Evolutionary conservation across 306 rosid genomes (phyloP), one percentile per base, ranked within the genome.

Genomic region (Dicorynia guianensis): DNA sequence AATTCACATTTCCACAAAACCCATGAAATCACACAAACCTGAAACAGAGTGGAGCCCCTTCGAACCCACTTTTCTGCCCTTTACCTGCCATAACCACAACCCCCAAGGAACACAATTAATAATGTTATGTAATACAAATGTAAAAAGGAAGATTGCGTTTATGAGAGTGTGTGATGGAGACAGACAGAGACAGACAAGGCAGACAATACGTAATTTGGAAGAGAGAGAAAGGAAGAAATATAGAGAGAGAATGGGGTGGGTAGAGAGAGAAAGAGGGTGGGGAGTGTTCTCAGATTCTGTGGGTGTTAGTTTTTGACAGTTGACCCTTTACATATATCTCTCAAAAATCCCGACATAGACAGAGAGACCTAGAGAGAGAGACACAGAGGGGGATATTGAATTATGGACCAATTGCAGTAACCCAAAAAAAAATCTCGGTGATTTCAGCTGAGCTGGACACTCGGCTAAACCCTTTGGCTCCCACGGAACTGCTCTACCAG

Each of bases 21-120:
- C 38, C 57, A 71, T 3, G 4, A 35, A 33, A 74, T 74, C 77
- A 71, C 53, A 79, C 88, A 62, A 85, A 95, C 99, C 98, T 80
- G 97, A 79, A 87, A 80, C 84, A 55, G 91, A 81, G 87, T 84
- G 90, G 85, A 86, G 88, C 76, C 85, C 90, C 84, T 90, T 96
- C 3, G 89, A 87, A 88, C 87, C 94, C 61, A 82, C 91, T 81
- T 89, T 92, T 74, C 86, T 79, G 58, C 78, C 87, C 78, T 88
- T 88, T 84, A 77, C 97, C 99, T 92, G 93, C 89, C 91, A 79
- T 77, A 79, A 74, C 82, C 79, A 87, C 60, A 74, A 63, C 76
- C 86, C 81, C 74, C 76, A 75, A 76, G 77, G 63, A 75, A 43
- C 82, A 75, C 57, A 75, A 79, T 82, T 83, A 77, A 78, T 80